Evolutionary conservation across 192 early-diverging fungal genomes (phyloP), one percentile per base, ranked within the genome.

Genomic region (Irineochytrium annulatum): DNA sequence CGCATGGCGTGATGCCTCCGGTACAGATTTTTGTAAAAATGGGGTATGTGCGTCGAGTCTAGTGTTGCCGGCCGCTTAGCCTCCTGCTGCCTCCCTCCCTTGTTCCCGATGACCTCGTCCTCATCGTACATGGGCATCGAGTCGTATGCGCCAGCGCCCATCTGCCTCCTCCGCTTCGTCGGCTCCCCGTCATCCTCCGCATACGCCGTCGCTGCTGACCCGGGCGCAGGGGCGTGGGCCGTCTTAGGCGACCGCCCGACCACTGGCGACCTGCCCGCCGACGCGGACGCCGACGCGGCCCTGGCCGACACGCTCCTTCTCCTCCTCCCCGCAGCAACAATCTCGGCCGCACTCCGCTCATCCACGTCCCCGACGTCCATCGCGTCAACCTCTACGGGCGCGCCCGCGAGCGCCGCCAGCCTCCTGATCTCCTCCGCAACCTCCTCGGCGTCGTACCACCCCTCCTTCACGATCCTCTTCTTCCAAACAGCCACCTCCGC

Each of bases 1-100:
- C 88, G 80, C 27, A 93, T 81, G 41, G 81, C 73, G 74, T 91
- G 85, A 71, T 89, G 86, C 44, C 85, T 76, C 43, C 86, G 84
- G 73, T 89, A 95, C 22, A 86, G 77, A 27, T 73, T 78, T 75
- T 95, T 93, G 78, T 87, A 93, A 16, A 87, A 76, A 52, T 88
- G 65, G 13, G 83, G 46, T 13, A 57, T 22, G n/a, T 31, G 34
- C 28, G 45, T 24, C 0, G 60, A n/a, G n/a, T n/a, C n/a, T n/a
- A n/a, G n/a, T n/a, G n/a, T n/a, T n/a, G n/a, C n/a, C n/a, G n/a
- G n/a, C n/a, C n/a, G n/a, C n/a, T n/a, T n/a, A n/a, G n/a, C 11
- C 11, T 6, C 11, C 13, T 8, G 17, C 46, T 49, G 13, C 46
- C 26, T 49, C 37, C 6, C 37, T 51, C 46, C 59, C 32, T 58